A percentile compares a stretch with the other conserved stretches of the same genome.
phyloP scores from a whole-genome alignment of 768 basidiomycete species.

The Astraeus odoratus region DNA sequence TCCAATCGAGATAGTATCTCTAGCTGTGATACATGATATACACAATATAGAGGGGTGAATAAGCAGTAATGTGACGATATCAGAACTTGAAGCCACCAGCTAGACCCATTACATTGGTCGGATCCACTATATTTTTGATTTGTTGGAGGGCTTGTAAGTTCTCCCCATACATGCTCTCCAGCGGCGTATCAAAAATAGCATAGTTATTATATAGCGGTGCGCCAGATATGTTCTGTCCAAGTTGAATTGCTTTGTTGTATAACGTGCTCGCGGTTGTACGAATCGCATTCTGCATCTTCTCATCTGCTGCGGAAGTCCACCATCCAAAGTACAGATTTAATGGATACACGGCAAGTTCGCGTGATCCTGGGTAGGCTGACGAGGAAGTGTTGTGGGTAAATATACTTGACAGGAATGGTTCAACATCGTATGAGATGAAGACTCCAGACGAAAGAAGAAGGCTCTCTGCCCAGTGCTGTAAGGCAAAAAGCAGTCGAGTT shows the following conservation, averaged over 20 bases:
- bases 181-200: constrained; percentile 43
- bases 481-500: too few species aligned
- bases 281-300: constrained; percentile 32
- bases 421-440: constrained; percentile 40
- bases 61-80: too few species aligned
- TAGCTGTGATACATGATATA: too few species aligned
- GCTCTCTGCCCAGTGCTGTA: constrained; percentile 39
- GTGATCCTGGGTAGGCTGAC: constrained; percentile 40
- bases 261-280: constrained; percentile 33
- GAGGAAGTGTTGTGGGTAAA: constrained; percentile 29
- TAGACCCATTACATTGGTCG: constrained; percentile 50
- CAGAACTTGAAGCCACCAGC: constrained; percentile 54
- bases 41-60: too few species aligned
- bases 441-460: constrained; percentile 29
- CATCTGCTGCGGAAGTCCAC: constrained; percentile 26
- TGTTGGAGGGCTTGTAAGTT: constrained; percentile 30
- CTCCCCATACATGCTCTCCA: constrained; percentile 40
- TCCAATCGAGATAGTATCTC: too few species aligned
- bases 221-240: constrained; percentile 35
- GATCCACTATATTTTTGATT: constrained; percentile 44
- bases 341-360: constrained; percentile 30
- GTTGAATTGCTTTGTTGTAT: constrained; percentile 30
- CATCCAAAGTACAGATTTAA: constrained; percentile 42
- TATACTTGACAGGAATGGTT: constrained; percentile 41
- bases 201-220: constrained; percentile 50